phyloP scores from a whole-genome alignment of 2,329 filamentous ascomycete species.

The Cladobotryum mycophilum region DNA sequence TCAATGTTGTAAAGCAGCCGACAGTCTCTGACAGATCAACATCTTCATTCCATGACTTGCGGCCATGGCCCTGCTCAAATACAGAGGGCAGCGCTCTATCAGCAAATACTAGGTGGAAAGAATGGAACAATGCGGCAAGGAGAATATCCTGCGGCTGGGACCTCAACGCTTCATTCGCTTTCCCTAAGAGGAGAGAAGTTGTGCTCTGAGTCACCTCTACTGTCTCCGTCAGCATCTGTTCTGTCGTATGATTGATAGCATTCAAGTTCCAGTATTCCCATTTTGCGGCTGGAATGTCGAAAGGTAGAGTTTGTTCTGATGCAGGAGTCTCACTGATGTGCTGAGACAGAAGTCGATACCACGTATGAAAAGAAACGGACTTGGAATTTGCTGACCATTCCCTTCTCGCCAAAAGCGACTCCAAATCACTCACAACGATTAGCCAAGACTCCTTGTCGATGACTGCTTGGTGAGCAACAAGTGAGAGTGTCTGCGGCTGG shows the following conservation, averaged over 20 bases:
- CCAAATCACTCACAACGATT: no score
- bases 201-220: not conserved
- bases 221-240: not conserved
- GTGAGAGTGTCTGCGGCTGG: not conserved
- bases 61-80: constrained; percentile 30
- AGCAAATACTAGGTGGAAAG: constrained; percentile 24
- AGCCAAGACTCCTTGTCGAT: constrained; percentile 42
- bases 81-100: constrained; percentile 24
- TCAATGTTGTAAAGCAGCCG: constrained; percentile 34
- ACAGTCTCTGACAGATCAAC: constrained; percentile 28
- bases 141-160: constrained; percentile 28
- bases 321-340: no score
- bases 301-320: no score
- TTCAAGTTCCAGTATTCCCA: constrained; percentile 9
- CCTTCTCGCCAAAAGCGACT: no score
- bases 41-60: constrained; percentile 23
- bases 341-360: no score
- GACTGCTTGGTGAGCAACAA: constrained; percentile 13
- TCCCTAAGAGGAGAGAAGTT: constrained; percentile 14
- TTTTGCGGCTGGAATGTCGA: constrained; percentile 7
- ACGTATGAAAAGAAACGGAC: no score
- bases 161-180: constrained; percentile 19
- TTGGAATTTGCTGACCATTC: no score
- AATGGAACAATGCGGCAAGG: constrained; percentile 22
- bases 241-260: not conserved